Conservation (phyloP, 306 rosid species). For the Pterocarpus santalinus region DNA sequence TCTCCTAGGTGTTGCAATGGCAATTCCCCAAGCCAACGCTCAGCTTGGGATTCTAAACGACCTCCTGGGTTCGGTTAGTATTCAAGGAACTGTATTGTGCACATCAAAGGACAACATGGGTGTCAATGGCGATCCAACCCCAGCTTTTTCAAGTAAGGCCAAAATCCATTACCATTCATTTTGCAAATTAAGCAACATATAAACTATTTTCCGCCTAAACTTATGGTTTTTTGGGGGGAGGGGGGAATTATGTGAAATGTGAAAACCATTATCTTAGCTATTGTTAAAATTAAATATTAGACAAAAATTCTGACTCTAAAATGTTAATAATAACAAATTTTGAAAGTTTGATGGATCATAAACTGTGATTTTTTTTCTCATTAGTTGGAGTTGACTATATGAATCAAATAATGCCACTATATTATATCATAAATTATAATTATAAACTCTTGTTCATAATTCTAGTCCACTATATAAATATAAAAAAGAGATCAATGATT, state of each 20-base stretch:
- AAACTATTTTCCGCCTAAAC: neutral
- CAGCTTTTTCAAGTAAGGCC: constrained; percentile 50
- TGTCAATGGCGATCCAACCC: neutral
- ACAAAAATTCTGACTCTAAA: neutral
- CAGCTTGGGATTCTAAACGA: constrained; percentile 41
- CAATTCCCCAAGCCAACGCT: constrained; percentile 34
- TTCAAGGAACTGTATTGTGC: constrained; percentile 50
- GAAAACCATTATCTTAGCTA: neutral
- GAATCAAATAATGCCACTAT: too few species aligned
- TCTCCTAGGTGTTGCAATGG: constrained; percentile 32
- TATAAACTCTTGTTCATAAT: too few species aligned
- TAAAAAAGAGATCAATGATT: too few species aligned
- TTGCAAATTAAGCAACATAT: neutral
- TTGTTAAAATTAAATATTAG: too few species aligned
- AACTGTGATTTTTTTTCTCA: too few species aligned
- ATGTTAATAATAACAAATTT: too few species aligned
- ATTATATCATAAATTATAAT: too few species aligned
- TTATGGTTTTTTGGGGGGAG: neutral
- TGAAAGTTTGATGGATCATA: neutral
- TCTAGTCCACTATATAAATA: too few species aligned
- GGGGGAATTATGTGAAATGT: neutral
- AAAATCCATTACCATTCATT: neutral
- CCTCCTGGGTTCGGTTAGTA: constrained; percentile 34
- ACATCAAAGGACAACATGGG: constrained; percentile 34
- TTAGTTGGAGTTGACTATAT: too few species aligned